Base-by-base conservation (phyloP, 2,329 filamentous ascomycete genomes). In the Talaromyces atroroseus region DNA sequence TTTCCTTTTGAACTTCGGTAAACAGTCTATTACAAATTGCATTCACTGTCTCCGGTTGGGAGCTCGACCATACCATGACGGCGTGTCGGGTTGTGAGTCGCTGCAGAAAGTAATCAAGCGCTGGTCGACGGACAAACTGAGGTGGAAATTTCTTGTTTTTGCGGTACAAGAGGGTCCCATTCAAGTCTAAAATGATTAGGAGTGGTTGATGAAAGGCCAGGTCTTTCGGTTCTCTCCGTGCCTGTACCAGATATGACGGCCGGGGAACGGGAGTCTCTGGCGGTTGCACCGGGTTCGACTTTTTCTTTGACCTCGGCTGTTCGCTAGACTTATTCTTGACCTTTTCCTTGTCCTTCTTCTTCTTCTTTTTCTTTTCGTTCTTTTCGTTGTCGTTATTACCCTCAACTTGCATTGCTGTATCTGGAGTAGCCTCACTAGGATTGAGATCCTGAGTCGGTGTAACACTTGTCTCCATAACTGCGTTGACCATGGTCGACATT, bases 11-110 rank as follows among this genome's bases (percentile, higher is more conserved):
- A 1, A 78, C 67, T 0, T 74, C 70, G 0, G 78, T 75, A 57
- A 96, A 79, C 0, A 95, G 79, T 26, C 68, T 64, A 49, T 82
- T 75, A 2, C 76, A 72, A 59, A 89, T 83, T 36, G 74, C 74
- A 8, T 72, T 62, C 14, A 96, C 90, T 61, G 94, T 96, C 1
- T 80, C 71, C 0, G 85, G 86, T 20, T 80, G 82, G 0, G 92
- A 91, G 6, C 90, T 95, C 1, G 92, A 95, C 91, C 92, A 99
- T 57, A 97, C 83, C 74, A 91, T 90, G 29, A 96, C 87, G 52
- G 79, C 78, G 75, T 95, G 92, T 58, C 86, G 85, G 12, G 81
- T 73, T 63, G 95, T 80, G 62, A 92, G 82, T 69, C 91, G 90
- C 26, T 79, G 66, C 3, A 97, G 74, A 70, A 99, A 96, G 0